A percentile compares a stretch with the other conserved stretches of the same genome.
phyloP scores from a whole-genome alignment of 2,329 filamentous ascomycete genomes.

The Alternaria panax region DNA sequence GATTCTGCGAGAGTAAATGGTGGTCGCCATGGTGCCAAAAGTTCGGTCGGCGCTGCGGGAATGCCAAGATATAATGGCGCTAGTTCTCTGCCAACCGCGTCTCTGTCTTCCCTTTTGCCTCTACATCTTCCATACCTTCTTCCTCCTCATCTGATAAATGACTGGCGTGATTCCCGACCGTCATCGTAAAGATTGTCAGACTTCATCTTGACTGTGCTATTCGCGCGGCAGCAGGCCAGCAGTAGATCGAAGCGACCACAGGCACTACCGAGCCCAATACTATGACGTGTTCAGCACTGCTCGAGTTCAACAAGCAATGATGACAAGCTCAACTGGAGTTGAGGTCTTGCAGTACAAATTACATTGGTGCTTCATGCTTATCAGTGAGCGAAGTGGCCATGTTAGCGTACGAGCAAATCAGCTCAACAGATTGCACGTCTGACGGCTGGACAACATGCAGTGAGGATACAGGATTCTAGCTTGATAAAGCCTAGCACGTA shows the following conservation, averaged over 20 bases:
- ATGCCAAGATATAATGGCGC: slow-evolving; percentile 28
- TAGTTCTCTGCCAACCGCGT: not conserved
- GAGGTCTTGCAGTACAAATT: not conserved
- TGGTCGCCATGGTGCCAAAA: slow-evolving; percentile 28
- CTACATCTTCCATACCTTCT: not conserved
- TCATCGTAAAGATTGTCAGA: not conserved
- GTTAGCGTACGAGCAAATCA: not conserved
- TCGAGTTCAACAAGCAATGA: not conserved
- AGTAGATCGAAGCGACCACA: not conserved
- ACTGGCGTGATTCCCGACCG: not conserved
- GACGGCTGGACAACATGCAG: not conserved
- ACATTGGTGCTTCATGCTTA: not conserved
- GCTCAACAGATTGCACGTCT: not conserved
- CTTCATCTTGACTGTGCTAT: not conserved
- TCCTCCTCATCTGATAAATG: not conserved
- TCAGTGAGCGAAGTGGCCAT: not conserved
- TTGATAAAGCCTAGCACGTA: not conserved
- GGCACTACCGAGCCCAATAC: not conserved
- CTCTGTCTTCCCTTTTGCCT: not conserved
- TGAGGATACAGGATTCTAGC: not conserved
- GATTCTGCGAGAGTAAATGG: slow-evolving; percentile 12
- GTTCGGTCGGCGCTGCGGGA: slow-evolving; percentile 34
- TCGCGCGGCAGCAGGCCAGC: not conserved
- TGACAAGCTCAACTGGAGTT: not conserved
- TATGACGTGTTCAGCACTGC: not conserved